Conservation (phyloP, 495 filamentous ascomycete species). For the Penicillium samsonianum region DNA sequence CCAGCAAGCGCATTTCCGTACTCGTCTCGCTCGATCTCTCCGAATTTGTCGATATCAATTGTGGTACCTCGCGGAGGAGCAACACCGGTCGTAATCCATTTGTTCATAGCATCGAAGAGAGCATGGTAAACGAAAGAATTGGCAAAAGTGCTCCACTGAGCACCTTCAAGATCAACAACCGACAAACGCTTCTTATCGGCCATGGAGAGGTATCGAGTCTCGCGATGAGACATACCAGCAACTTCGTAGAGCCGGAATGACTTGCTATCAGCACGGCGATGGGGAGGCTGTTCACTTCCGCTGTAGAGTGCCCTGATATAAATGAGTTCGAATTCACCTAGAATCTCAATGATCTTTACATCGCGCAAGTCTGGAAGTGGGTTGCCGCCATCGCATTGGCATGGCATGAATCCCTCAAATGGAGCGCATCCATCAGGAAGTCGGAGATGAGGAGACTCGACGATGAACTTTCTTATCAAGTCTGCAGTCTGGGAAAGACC, state of each 20-base stretch:
- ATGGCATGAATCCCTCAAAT: slow-evolving; percentile 17
- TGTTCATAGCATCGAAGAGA: slow-evolving; percentile 17
- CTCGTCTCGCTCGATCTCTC: slow-evolving; percentile 10
- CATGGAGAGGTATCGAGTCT: slow-evolving; percentile 10
- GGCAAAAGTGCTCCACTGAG: slow-evolving; percentile 14
- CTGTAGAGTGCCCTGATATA: neutral
- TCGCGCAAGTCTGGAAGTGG: slow-evolving; percentile 9
- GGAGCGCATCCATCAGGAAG: slow-evolving; percentile 10
- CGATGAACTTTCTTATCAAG: slow-evolving; percentile 12
- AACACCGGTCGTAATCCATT: slow-evolving; percentile 7
- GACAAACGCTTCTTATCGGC: slow-evolving; percentile 1
- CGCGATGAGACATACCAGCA: slow-evolving; percentile 16
- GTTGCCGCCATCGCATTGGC: slow-evolving; percentile 9
- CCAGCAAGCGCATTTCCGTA: slow-evolving; percentile 14
- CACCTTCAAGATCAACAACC: neutral
- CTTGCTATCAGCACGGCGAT: slow-evolving; percentile 12
- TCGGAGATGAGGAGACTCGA: slow-evolving; percentile 8
- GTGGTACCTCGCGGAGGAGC: neutral
- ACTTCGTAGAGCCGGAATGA: slow-evolving; percentile 16
- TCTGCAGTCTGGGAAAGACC: slow-evolving; percentile 16
- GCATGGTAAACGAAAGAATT: slow-evolving; percentile 15
- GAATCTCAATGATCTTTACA: slow-evolving; percentile 13
- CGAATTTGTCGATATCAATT: neutral
- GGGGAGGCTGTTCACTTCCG: neutral
- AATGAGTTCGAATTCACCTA: slow-evolving; percentile 10